Base-by-base conservation (phyloP, 352 stramenopile genomes). In the Salisapilia sapeloensis region DNA sequence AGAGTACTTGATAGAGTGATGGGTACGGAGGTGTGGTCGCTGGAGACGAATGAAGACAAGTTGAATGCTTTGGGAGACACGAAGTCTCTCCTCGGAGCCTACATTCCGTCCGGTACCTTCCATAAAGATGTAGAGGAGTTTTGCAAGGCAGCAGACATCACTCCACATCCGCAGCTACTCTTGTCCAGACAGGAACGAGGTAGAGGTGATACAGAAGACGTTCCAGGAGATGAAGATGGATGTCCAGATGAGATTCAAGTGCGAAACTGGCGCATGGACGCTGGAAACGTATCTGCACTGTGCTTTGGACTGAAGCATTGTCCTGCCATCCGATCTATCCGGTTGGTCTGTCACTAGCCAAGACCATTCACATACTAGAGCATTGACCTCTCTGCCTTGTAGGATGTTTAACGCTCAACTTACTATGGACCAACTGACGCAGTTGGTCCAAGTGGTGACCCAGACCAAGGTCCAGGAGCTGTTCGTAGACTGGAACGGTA, bases 401-500 rank as follows among this genome's bases (percentile, higher is more conserved):
- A 85, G 70, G 11, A 40, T 86, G 7, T 83, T 86, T 30, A 79
- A 80, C 28, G 64, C 53, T 2, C 50, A 58, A 25, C 42, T 86
- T 4, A 40, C 48, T 24, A 33, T 35, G n/a, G 45, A 62, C 5
- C 64, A 86, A 18, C 43, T 81, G 12, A 35, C 53, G 14, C 37
- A 65, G 23, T 34, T 86, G 5, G 81, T 53, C 36, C 40, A 40
- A 2, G 50, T 56, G 8, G 48, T 86, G 3, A 53, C 71, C 4
- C 53, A 53, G 21, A 74, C 71, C 0, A 46, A 50, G 1, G 47
- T 83, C 31, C 58, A 62, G 30, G 49, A 42, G 8, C 47, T 86
- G 19, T 60, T 78, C 30, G 35, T 86, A 14, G 71, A 86, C 19
- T 86, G 71, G 71, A 83, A 82, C 46, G 15, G 30, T 1, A 8